Percentiles rank a stretch among this genome's conserved stretches.
These are phyloP conservation scores for Parmelia sp. DNA, from an alignment of 495 filamentous ascomycete species.

Conservation along the genomic window DNA sequence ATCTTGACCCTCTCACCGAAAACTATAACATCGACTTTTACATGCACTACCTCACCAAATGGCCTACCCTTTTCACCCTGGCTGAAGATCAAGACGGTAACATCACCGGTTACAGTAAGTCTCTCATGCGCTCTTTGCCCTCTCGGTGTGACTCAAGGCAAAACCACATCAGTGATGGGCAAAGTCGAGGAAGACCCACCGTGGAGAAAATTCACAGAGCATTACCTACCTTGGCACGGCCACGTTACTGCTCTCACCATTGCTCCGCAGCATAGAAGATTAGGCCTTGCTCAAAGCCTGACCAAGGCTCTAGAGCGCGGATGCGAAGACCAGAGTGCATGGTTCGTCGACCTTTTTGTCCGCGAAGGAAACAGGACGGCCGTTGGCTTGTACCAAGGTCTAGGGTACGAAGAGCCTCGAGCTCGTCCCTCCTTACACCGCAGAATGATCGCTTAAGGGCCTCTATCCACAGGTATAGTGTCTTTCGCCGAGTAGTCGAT, in stretches of 20 bases:
- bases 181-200: conserved; percentile 86
- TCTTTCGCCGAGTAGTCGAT: conserved; percentile 79
- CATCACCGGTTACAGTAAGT: conserved; percentile 86
- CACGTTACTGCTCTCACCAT: conserved; percentile 96
- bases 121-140: background rate
- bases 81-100: conserved; percentile 74
- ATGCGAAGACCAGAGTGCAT: conserved; percentile 73
- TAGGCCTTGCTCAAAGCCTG: conserved; percentile 76
- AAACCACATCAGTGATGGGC: conserved; percentile 66
- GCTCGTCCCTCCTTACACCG: background rate
- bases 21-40: conserved; percentile 96
- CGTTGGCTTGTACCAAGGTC: conserved; percentile 76
- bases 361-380: conserved; percentile 81
- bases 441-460: background rate
- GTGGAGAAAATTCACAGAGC: conserved; percentile 60
- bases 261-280: conserved; percentile 73
- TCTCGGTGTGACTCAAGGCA: background rate
- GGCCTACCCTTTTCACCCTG: conserved; percentile 86
- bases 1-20: conserved; percentile 89
- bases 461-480: conserved; percentile 48
- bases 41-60: conserved; percentile 86
- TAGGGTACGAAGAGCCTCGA: conserved; percentile 58
- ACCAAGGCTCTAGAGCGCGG: conserved; percentile 70
- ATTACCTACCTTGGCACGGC: conserved; percentile 94
- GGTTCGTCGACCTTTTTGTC: conserved; percentile 96